Evolutionary conservation across 192 early-diverging fungal species (phyloP).

Genomic region (Entomortierella lignicola): DNA sequence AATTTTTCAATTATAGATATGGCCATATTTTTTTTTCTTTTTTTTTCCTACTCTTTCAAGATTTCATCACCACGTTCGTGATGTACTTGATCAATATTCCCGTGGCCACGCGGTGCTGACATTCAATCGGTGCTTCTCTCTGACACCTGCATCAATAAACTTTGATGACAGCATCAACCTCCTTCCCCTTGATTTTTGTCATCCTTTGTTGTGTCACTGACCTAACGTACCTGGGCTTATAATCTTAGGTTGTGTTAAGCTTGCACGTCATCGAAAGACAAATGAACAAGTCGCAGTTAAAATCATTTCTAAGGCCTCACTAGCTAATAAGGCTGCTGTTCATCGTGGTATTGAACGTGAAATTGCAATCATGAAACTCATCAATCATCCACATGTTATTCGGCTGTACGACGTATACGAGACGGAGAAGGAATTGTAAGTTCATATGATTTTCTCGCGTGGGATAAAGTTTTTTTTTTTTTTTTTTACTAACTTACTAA

Average conservation of each 20-base stretch:
- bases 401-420: constrained; percentile 65
- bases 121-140: not conserved
- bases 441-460: too few species aligned
- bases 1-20: too few species aligned
- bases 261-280: constrained; percentile 63
- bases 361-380: constrained; percentile 66
- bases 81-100: too few species aligned
- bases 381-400: constrained; percentile 66
- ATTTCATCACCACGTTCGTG: too few species aligned
- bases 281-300: constrained; percentile 68
- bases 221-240: not conserved
- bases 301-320: constrained; percentile 63
- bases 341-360: constrained; percentile 64
- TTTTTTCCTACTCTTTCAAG: not conserved
- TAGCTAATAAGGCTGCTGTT: constrained; percentile 58
- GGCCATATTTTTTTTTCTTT: not conserved
- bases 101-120: not conserved
- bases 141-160: constrained; percentile 16
- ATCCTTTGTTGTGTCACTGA: not conserved
- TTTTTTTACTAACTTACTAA: too few species aligned
- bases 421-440: constrained; percentile 52
- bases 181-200: constrained; percentile 23
- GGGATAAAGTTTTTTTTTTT: too few species aligned
- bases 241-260: constrained; percentile 60
- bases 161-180: not conserved